These are phyloP conservation scores for Saxophila tyrrhenica DNA, from an alignment of 495 filamentous ascomycete genomes.

Conservation along the genomic window DNA sequence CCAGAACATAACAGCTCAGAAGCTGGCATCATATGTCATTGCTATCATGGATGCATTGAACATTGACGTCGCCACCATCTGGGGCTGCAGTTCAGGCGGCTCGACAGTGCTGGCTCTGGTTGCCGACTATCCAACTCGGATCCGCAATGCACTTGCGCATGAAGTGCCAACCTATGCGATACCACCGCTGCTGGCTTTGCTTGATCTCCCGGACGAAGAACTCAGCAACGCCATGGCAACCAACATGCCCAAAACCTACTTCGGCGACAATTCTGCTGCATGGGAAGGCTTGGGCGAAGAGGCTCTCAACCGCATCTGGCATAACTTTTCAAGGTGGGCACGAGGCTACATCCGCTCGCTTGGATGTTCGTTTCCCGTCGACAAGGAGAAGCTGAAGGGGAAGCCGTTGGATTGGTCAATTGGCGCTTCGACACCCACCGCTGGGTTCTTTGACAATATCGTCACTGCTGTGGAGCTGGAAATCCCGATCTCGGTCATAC, in stretches of 20 bases:
- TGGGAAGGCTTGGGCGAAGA: not conserved
- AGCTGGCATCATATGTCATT: not conserved
- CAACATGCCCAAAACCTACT: not conserved
- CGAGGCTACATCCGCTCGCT: not conserved
- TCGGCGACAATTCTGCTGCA: not conserved
- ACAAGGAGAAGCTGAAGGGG: not conserved
- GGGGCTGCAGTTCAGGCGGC: not conserved
- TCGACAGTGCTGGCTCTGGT: not conserved
- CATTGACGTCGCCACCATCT: not conserved
- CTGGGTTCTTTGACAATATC: not conserved
- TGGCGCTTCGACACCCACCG: not conserved
- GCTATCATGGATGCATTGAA: not conserved
- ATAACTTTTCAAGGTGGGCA: not conserved
- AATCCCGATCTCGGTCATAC: not conserved
- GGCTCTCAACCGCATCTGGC: not conserved
- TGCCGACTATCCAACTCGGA: not conserved
- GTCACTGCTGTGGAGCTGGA: not conserved
- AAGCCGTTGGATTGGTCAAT: not conserved
- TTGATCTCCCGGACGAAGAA: not conserved
- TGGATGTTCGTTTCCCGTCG: not conserved
- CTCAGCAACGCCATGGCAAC: not conserved
- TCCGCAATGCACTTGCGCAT: not conserved
- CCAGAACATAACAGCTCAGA: not conserved
- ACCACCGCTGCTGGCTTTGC: not conserved
- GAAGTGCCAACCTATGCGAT: not conserved